Evolutionary conservation across 1,284 basidiomycete genomes (phyloP).

Genomic region (Boletus sp.): DNA sequence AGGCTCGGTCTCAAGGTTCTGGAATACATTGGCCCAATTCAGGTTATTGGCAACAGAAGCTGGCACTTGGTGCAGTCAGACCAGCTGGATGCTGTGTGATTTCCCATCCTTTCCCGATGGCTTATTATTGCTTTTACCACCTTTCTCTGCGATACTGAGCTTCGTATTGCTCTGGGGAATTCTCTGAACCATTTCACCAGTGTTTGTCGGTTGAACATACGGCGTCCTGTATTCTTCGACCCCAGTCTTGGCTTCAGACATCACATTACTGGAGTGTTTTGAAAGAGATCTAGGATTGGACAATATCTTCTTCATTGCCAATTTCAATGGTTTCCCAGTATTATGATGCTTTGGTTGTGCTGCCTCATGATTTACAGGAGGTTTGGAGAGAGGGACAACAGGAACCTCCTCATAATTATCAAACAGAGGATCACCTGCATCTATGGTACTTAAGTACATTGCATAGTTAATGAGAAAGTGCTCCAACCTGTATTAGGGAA

Average conservation of each 20-base stretch:
- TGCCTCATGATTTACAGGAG: background rate
- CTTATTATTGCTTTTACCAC: no score
- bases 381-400: background rate
- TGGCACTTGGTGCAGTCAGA: no score
- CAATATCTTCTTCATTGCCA: background rate
- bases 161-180: no score
- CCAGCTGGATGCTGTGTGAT: no score
- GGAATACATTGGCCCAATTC: background rate
- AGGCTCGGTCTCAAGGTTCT: background rate
- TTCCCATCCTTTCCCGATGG: no score
- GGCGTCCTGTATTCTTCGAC: no score
- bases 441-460: background rate
- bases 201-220: no score
- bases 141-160: no score
- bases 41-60: no score
- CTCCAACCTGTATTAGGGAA: background rate
- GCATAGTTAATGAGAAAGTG: no score
- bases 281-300: no score
- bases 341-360: background rate
- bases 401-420: background rate
- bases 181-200: no score
- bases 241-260: background rate
- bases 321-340: background rate
- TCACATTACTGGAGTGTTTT: background rate
- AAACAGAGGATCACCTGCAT: background rate